These are phyloP conservation scores for Petrea volubilis DNA, from an alignment of 257 asterid species.

Conservation along the genomic window DNA sequence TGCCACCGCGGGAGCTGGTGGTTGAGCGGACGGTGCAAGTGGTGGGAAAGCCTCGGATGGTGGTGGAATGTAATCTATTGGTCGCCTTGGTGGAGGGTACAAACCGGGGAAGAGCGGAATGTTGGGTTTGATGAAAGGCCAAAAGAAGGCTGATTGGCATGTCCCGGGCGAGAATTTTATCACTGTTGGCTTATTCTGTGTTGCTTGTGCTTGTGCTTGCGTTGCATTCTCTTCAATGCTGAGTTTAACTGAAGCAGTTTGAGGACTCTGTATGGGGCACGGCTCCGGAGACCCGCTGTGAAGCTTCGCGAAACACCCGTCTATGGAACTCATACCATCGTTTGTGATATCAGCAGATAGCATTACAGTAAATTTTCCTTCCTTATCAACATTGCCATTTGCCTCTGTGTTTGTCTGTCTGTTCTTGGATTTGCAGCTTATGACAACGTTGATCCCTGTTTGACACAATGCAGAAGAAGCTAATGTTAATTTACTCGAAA, in stretches of 20 bases:
- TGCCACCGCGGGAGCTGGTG: constrained; percentile 23
- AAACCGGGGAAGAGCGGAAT: constrained; percentile 25
- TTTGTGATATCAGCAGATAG: constrained; percentile 26
- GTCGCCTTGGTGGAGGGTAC: constrained; percentile 22
- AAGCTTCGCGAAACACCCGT: constrained; percentile 42
- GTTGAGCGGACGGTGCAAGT: constrained; percentile 1
- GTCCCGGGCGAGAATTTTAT: constrained; percentile 38
- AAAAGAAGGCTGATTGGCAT: constrained; percentile 50
- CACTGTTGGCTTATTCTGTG: background rate
- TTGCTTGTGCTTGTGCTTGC: background rate
- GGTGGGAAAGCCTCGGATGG: constrained; percentile 19
- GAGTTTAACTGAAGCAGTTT: constrained; percentile 28
- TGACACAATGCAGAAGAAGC: constrained; percentile 5
- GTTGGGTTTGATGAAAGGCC: constrained; percentile 33
- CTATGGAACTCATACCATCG: background rate
- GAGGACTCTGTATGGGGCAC: constrained; percentile 33
- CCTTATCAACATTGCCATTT: constrained; percentile 23
- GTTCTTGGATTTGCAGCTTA: constrained; percentile 32
- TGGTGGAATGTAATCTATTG: constrained; percentile 14
- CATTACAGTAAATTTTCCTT: constrained; percentile 38
- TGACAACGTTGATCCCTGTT: constrained; percentile 33
- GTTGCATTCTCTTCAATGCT: constrained; percentile 2
- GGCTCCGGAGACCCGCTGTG: constrained; percentile 24
- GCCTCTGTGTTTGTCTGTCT: constrained; percentile 29
- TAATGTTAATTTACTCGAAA: background rate